These are phyloP conservation scores for Peniophora sp. DNA, from an alignment of 1,284 basidiomycete species.

Conservation along the genomic window DNA sequence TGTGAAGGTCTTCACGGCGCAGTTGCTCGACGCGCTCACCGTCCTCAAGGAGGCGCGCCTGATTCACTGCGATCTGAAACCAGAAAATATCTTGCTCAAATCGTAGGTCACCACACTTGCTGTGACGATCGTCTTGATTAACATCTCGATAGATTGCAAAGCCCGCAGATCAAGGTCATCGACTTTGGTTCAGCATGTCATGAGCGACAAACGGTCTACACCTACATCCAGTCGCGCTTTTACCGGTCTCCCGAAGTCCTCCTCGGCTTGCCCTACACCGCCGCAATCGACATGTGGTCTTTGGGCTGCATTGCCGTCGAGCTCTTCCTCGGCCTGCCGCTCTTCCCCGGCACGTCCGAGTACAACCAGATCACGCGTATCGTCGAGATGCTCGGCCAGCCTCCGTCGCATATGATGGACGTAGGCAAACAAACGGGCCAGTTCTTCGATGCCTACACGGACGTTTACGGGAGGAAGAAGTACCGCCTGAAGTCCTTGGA, in stretches of 20 bases:
- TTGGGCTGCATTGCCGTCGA: conserved; percentile 96
- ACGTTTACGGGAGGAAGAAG: conserved; percentile 82
- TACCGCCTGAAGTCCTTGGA: conserved; percentile 89
- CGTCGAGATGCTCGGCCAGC: conserved; percentile 97
- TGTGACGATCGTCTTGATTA: conserved; percentile 2
- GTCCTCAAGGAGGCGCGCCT: conserved; percentile 92
- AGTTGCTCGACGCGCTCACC: conserved; percentile 87
- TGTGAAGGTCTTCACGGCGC: conserved; percentile 96
- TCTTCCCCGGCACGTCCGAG: conserved; percentile 98
- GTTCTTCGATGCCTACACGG: conserved; percentile 83
- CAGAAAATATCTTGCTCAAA: conserved; percentile 92
- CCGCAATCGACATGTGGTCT: conserved; percentile 95
- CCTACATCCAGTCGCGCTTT: conserved; percentile 98
- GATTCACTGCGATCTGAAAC: conserved; percentile 98
- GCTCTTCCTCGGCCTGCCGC: conserved; percentile 89
- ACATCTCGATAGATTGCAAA: conserved; percentile 64
- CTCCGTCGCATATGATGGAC: conserved; percentile 91
- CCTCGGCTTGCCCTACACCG: conserved; percentile 89
- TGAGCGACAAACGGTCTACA: conserved; percentile 98
- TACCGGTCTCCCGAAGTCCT: conserved; percentile 98
- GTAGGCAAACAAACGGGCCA: conserved; percentile 92
- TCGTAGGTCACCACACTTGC: conserved; percentile 52
- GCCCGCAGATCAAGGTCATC: conserved; percentile 98
- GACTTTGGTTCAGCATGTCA: conserved; percentile 99
- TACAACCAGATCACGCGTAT: conserved; percentile 98